A percentile compares a stretch with the other conserved stretches of the same genome.
Conservation (phyloP, 1,284 basidiomycete genomes). For the Trametes sp. region DNA sequence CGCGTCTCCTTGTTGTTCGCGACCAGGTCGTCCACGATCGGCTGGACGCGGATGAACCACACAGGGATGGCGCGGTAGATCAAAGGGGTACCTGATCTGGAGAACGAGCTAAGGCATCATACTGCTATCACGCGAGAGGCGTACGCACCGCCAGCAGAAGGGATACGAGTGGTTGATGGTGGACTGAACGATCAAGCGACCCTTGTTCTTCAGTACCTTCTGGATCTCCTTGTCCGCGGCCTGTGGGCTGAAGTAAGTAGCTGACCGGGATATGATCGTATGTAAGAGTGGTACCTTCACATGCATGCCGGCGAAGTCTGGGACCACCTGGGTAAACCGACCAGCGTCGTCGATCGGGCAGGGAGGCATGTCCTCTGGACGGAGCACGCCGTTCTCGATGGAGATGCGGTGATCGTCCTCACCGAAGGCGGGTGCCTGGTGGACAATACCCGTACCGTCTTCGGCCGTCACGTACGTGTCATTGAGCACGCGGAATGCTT, state of each 20-base stretch:
- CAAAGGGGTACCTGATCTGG: slow-evolving; percentile 91
- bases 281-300: slow-evolving; percentile 77
- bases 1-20: slow-evolving; percentile 91
- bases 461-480: slow-evolving; percentile 95
- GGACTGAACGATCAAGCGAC: slow-evolving; percentile 88
- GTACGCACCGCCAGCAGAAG: slow-evolving; percentile 90
- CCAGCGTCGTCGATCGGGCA: slow-evolving; percentile 95
- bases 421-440: slow-evolving; percentile 98
- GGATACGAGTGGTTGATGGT: slow-evolving; percentile 94
- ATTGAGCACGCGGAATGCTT: slow-evolving; percentile 88
- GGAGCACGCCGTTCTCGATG: slow-evolving; percentile 83
- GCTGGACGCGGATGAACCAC: slow-evolving; percentile 95
- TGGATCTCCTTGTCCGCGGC: slow-evolving; percentile 95
- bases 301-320: slow-evolving; percentile 90
- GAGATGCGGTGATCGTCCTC: slow-evolving; percentile 98
- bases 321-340: slow-evolving; percentile 87
- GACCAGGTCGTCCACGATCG: slow-evolving; percentile 87
- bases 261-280: not conserved
- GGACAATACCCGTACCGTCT: slow-evolving; percentile 98
- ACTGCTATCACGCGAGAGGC: not conserved
- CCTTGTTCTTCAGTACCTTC: slow-evolving; percentile 89
- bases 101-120: not conserved
- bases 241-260: slow-evolving; percentile 46
- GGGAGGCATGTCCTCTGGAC: slow-evolving; percentile 91
- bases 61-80: slow-evolving; percentile 96